Evolutionary conservation across 179 eudicot genomes (phyloP).

Genomic region (Pouteria campechiana): DNA sequence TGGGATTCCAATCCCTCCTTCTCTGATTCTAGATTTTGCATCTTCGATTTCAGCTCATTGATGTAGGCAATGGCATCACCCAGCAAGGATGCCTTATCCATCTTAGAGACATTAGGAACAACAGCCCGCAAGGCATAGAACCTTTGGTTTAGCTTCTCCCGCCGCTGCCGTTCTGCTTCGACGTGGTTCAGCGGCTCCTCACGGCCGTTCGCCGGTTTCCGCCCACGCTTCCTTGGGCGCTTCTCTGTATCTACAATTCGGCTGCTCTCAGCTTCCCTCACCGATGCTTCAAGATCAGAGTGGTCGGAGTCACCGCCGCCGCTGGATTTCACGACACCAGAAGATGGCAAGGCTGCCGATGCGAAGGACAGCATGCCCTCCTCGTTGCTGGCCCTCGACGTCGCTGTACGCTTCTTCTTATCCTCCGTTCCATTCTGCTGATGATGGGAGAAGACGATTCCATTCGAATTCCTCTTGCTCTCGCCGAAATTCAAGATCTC

Average conservation of each 20-base stretch:
- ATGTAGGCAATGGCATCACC: slow-evolving; percentile 81
- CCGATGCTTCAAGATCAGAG: slow-evolving; percentile 72
- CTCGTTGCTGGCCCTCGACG: slow-evolving; percentile 40
- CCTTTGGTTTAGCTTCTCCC: slow-evolving; percentile 80
- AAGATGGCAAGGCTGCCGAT: slow-evolving; percentile 52
- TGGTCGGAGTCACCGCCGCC: slow-evolving; percentile 62
- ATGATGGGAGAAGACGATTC: slow-evolving; percentile 22
- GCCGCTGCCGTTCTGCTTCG: slow-evolving; percentile 72
- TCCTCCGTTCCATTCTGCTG: slow-evolving; percentile 25
- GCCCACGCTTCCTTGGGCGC: slow-evolving; percentile 56
- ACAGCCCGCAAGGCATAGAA: slow-evolving; percentile 78
- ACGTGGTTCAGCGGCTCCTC: slow-evolving; percentile 89
- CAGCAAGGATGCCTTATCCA: slow-evolving; percentile 83
- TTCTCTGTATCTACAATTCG: slow-evolving; percentile 61
- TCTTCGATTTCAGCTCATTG: slow-evolving; percentile 53
- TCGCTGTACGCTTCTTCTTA: slow-evolving; percentile 41
- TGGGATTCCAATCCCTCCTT: slow-evolving; percentile 37
- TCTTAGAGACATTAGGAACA: slow-evolving; percentile 83
- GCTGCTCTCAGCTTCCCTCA: slow-evolving; percentile 52
- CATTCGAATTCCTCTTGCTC: slow-evolving; percentile 24
- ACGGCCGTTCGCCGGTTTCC: slow-evolving; percentile 86
- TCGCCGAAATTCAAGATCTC: slow-evolving; percentile 67
- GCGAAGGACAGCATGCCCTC: slow-evolving; percentile 74
- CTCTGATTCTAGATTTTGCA: slow-evolving; percentile 25
- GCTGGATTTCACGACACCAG: slow-evolving; percentile 30